Conservation (phyloP, 176 grass and related monocot species). For the Cenchrus americanus region DNA sequence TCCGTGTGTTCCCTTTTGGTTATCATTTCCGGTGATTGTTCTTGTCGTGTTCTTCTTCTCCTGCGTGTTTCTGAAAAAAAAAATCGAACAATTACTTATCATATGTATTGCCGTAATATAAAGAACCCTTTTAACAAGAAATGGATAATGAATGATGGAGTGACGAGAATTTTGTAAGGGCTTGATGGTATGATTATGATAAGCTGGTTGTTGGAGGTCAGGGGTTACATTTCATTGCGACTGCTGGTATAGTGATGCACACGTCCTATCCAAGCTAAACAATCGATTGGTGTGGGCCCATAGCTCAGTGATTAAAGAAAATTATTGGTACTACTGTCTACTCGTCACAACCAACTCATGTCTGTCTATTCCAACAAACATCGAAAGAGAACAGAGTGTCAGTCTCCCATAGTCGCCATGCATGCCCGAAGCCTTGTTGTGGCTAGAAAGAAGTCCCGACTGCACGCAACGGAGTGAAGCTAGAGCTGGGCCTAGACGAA, state of each 20-base stretch:
- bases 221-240: conserved; percentile 27
- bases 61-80: not conserved
- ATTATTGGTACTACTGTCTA: not conserved
- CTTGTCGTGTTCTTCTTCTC: not conserved
- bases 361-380: not conserved
- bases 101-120: too few relatives aligned
- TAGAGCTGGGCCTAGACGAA: too few relatives aligned
- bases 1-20: not conserved
- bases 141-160: not conserved
- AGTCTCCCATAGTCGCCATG: not conserved
- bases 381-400: not conserved
- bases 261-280: conserved; percentile 47
- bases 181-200: not conserved
- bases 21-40: conserved; percentile 11
- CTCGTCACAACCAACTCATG: not conserved
- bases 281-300: not conserved
- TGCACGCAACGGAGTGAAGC: too few relatives aligned
- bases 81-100: not conserved
- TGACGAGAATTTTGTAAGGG: not conserved
- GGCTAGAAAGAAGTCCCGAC: too few relatives aligned
- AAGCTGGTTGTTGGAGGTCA: conserved; percentile 33
- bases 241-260: conserved; percentile 25
- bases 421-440: too few relatives aligned
- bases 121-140: not conserved
- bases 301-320: not conserved